Evolutionary conservation across 352 stramenopile genomes (phyloP), one percentile per base, ranked within the genome.

Genomic region (Pythium sukuiense): DNA sequence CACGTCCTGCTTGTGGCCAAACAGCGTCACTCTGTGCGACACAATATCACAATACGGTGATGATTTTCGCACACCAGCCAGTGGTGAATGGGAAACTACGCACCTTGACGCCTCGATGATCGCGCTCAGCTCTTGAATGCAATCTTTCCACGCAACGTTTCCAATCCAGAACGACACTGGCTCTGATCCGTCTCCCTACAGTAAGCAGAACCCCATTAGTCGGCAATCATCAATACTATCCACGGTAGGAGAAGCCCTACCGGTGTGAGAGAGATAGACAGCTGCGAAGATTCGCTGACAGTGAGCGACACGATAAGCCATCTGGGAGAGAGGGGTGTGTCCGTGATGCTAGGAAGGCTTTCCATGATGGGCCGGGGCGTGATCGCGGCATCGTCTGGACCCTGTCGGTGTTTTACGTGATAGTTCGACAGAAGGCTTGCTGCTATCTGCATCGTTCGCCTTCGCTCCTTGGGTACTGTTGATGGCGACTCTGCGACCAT

Each of bases 101-200:
- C 24, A 70, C 85, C 83, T 83, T 46, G 85, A 94, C 18, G 76
- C 59, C 37, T 76, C 55, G 49, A 92, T 83, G 32, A 92, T 84
- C 11, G 53, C 24, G 58, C 75, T 53, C 39, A 94, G 55, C 45
- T 89, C 76, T 9, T 55, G 45, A 43, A 83, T 76, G 27, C 52
- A 70, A 14, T 74, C 70, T 18, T 67, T 35, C 83, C 83, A 94
- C 32, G 58, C 35, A 35, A 77, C 65, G 8, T 58, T 76, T 9
- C 60, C 69, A 20, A 92, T 68, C 35, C 71, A 79, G 30, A 92
- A 92, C 3, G 76, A 88, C 7, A 78, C 55, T 20, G 83, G 83
- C 35, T 64, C 26, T 0, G 13, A 46, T 11, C 74, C 77, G 46
- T 79, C 76, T 43, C 74, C 82, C 82, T 93, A 64, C 12, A 13